Conservation (phyloP, 768 basidiomycete genomes). For the Lepiota brunneoincarnata region DNA sequence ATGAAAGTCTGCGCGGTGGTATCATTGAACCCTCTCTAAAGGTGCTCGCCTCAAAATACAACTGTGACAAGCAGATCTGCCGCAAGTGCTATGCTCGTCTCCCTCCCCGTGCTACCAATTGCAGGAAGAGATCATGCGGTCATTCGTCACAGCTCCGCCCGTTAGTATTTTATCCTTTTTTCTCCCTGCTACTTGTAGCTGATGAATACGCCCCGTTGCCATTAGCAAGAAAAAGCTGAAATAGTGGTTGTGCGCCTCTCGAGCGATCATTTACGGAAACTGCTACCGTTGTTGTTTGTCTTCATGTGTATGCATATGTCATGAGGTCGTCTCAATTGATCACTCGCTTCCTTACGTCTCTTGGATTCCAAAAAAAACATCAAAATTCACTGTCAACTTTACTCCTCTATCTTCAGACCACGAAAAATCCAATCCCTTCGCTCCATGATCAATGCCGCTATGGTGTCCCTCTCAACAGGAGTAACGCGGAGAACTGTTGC, state of each 20-base stretch:
- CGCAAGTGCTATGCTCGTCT: constrained; percentile 99
- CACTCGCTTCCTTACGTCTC: neutral
- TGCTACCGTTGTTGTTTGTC: constrained; percentile 7
- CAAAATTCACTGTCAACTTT: neutral
- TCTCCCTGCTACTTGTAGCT: constrained; percentile 1
- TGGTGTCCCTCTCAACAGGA: neutral
- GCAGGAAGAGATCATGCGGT: constrained; percentile 92
- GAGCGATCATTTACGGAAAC: constrained; percentile 10
- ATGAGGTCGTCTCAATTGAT: constrained; percentile 8
- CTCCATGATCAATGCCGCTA: constrained; percentile 3
- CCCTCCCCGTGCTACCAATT: constrained; percentile 99
- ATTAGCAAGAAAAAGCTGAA: constrained; percentile 97
- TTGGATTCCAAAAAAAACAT: neutral
- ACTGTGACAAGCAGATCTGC: constrained; percentile 99
- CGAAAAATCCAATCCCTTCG: neutral
- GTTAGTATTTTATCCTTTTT: constrained; percentile 46
- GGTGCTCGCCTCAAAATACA: constrained; percentile 95
- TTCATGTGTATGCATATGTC: constrained; percentile 8
- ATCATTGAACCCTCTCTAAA: constrained; percentile 99
- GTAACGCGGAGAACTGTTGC: constrained; percentile 3
- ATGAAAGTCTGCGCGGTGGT: constrained; percentile 88
- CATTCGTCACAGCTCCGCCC: constrained; percentile 90
- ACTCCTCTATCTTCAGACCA: neutral
- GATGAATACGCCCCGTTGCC: constrained; percentile 4
- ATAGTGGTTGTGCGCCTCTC: constrained; percentile 43